Conservation (phyloP, 192 early-diverging fungal species). For the Helicostylum pulchrum region DNA sequence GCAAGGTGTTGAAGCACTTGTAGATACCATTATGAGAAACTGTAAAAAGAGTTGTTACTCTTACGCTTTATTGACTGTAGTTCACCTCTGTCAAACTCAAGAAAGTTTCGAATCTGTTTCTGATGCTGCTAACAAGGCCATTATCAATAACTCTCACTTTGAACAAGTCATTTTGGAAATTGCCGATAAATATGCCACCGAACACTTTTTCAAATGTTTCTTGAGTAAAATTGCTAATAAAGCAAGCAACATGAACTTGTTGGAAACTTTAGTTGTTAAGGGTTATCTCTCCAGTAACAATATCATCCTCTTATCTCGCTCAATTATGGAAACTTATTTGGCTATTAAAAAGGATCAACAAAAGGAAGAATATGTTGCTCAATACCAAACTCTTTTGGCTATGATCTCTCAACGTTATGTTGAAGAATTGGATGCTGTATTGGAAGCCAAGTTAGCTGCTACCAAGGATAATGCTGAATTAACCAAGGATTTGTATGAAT, state of each 20-base stretch:
- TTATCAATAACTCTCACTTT: slow-evolving; percentile 15
- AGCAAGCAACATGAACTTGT: slow-evolving; percentile 24
- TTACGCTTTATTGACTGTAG: slow-evolving; percentile 43
- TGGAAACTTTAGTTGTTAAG: slow-evolving; percentile 36
- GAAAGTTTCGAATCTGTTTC: slow-evolving; percentile 36
- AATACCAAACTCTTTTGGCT: slow-evolving; percentile 34
- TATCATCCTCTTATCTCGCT: slow-evolving; percentile 33
- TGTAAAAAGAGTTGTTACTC: slow-evolving; percentile 23
- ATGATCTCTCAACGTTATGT: slow-evolving; percentile 39
- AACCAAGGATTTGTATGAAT: slow-evolving; percentile 47
- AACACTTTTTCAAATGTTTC: slow-evolving; percentile 43
- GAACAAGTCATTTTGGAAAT: slow-evolving; percentile 21
- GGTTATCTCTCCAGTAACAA: slow-evolving; percentile 34
- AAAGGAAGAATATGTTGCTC: slow-evolving; percentile 23
- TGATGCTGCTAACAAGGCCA: slow-evolving; percentile 3
- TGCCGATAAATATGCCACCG: slow-evolving; percentile 40
- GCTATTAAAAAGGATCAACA: background rate
- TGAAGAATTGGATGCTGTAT: slow-evolving; percentile 40
- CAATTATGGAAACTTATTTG: slow-evolving; percentile 40
- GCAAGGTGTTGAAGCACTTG: slow-evolving; percentile 44
- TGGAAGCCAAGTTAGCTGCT: slow-evolving; percentile 39
- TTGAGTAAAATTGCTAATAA: slow-evolving; percentile 27
- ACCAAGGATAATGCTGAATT: slow-evolving; percentile 20
- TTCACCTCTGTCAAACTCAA: slow-evolving; percentile 56
- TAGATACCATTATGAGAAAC: slow-evolving; percentile 41